Conservation (phyloP, 2,329 filamentous ascomycete genomes). For the Pseudogymnoascus sp. region DNA sequence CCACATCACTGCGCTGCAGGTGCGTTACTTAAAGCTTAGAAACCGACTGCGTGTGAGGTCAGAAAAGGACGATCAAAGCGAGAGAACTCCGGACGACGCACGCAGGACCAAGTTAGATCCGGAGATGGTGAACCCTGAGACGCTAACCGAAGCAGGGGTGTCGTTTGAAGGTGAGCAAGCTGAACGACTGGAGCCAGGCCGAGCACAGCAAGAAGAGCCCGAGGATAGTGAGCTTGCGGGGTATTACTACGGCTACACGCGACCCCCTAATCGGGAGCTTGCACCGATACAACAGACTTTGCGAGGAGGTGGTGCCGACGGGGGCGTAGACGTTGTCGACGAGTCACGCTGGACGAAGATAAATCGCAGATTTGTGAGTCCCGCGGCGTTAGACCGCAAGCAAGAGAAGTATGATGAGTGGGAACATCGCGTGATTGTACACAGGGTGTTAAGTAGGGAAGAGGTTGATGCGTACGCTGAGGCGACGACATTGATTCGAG, state of each 20-base stretch:
- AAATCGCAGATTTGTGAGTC: constrained; percentile 78
- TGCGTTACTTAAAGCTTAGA: neutral
- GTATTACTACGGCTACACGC: neutral
- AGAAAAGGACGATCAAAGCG: neutral
- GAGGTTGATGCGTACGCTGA: constrained; percentile 84
- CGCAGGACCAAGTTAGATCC: neutral
- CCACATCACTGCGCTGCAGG: neutral
- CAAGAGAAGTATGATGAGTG: constrained; percentile 86
- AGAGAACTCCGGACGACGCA: neutral
- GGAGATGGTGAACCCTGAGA: neutral
- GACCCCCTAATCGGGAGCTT: neutral
- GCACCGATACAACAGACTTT: neutral
- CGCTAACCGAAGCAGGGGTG: neutral
- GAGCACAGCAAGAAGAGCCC: neutral
- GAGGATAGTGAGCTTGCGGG: neutral
- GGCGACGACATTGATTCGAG: constrained; percentile 73
- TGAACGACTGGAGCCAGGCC: neutral
- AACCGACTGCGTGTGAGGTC: neutral
- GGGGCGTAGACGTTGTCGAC: neutral
- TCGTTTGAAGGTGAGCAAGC: neutral
- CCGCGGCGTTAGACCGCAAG: constrained; percentile 74
- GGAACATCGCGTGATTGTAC: constrained; percentile 87
- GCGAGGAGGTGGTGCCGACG: neutral
- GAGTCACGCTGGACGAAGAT: constrained; percentile 93
- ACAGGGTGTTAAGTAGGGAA: constrained; percentile 76